Percentiles rank a stretch among this genome's conserved stretches.
These are phyloP conservation scores for Aegilops umbellulata DNA, from an alignment of 176 grass and related monocot genomes.

Conservation along the genomic window DNA sequence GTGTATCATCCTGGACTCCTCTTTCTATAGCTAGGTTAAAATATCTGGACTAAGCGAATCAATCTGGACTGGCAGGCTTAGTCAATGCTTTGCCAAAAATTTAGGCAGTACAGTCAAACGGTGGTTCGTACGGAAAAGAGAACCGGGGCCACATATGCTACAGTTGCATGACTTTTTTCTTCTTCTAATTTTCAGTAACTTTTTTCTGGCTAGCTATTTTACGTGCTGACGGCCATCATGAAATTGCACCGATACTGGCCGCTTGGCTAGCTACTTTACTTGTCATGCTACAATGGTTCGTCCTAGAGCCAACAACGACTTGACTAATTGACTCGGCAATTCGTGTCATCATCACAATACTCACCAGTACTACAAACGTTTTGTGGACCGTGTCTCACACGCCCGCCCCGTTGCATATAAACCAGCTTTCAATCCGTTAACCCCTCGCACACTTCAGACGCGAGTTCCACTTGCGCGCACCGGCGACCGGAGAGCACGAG, in stretches of 20 bases:
- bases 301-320: slow-evolving; percentile 16
- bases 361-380: background rate
- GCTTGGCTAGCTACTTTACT: no score
- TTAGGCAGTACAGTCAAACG: background rate
- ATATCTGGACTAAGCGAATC: background rate
- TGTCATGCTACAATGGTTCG: no score
- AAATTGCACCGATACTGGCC: no score
- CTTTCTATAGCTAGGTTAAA: no score
- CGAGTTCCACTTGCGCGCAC: background rate
- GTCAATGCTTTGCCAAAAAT: background rate
- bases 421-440: background rate
- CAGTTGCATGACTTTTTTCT: no score
- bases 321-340: background rate
- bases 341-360: background rate
- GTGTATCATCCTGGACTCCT: background rate
- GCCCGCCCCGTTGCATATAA: background rate
- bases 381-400: background rate
- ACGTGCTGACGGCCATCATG: no score
- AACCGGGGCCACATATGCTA: no score
- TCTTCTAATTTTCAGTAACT: no score
- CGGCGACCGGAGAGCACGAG: background rate
- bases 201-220: no score
- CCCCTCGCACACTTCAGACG: background rate
- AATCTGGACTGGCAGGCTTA: background rate
- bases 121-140: no score